These are phyloP conservation scores for Backusella psychrophila DNA, from an alignment of 192 early-diverging fungal species.

Conservation along the genomic window DNA sequence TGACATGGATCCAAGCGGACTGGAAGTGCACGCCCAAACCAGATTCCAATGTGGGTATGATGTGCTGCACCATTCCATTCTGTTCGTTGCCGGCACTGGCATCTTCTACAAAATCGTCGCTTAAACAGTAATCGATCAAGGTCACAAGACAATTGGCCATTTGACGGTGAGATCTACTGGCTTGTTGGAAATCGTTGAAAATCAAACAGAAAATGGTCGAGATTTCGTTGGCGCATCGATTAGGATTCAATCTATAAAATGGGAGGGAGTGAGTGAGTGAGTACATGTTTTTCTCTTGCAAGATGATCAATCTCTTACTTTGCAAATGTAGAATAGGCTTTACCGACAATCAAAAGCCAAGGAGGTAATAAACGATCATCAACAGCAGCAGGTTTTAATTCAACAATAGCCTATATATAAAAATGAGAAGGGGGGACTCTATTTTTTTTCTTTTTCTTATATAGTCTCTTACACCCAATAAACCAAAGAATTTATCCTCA, in stretches of 20 bases:
- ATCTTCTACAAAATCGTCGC: constrained; percentile 69
- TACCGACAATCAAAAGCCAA: constrained; percentile 81
- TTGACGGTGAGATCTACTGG: constrained; percentile 42
- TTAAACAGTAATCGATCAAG: constrained; percentile 72
- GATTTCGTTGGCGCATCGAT: constrained; percentile 47
- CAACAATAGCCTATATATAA: constrained; percentile 51
- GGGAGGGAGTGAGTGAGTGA: background rate
- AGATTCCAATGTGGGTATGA: constrained; percentile 48
- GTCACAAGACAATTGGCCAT: constrained; percentile 69
- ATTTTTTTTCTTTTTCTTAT: background rate
- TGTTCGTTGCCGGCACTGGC: constrained; percentile 36
- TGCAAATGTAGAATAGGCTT: constrained; percentile 71
- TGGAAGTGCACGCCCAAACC: constrained; percentile 79
- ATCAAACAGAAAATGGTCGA: constrained; percentile 58
- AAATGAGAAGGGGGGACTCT: background rate
- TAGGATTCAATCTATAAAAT: constrained; percentile 39
- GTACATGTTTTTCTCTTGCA: background rate
- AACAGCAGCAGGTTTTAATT: constrained; percentile 80
- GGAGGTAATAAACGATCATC: constrained; percentile 79
- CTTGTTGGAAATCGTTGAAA: constrained; percentile 64
- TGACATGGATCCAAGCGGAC: constrained; percentile 81
- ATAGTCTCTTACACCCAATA: constrained; percentile 27
- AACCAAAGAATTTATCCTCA: constrained; percentile 30
- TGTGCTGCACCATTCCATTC: constrained; percentile 40
- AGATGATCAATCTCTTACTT: constrained; percentile 25